Evolutionary conservation across 805 yeast species (phyloP).

Genomic region (Clavispora phyllophila): DNA sequence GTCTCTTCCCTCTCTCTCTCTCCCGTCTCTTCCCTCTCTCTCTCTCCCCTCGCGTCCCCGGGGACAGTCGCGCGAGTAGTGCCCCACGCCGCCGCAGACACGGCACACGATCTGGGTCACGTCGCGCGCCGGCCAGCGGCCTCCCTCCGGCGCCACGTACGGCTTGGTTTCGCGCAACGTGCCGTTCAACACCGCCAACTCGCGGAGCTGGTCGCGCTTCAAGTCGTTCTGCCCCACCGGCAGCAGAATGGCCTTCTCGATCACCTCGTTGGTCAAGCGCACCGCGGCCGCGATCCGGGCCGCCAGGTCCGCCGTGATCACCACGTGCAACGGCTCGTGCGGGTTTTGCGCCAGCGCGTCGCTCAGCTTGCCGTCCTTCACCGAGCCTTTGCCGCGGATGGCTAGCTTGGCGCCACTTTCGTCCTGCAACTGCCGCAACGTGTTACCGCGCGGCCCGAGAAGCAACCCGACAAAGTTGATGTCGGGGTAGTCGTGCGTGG

Average conservation of each 20-base stretch:
- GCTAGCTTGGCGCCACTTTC: constrained; percentile 87
- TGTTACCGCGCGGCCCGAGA: constrained; percentile 94
- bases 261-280: constrained; percentile 64
- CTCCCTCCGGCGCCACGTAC: constrained; percentile 36
- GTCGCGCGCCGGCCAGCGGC: constrained; percentile 35
- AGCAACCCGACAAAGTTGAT: constrained; percentile 88
- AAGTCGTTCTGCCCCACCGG: constrained; percentile 93
- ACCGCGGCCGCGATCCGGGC: constrained; percentile 74
- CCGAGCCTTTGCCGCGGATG: constrained; percentile 93
- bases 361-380: constrained; percentile 73
- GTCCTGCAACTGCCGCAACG: constrained; percentile 72
- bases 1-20: constrained; percentile 1
- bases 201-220: constrained; percentile 85
- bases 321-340: constrained; percentile 79
- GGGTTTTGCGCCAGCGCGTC: constrained; percentile 15
- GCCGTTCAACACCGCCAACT: constrained; percentile 91
- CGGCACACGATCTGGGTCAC: constrained; percentile 59
- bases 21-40: constrained; percentile 1
- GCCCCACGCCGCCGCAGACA: constrained; percentile 79
- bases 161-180: constrained; percentile 80
- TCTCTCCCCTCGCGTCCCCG: not conserved
- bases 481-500: constrained; percentile 81
- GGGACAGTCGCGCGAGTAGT: constrained; percentile 79
- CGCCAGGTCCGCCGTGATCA: constrained; percentile 77
- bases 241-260: constrained; percentile 76